Percentiles rank a stretch among this genome's conserved stretches.
These are phyloP conservation scores for Candida labiduridarum DNA, from an alignment of 1,139 yeast genomes.

Conservation along the genomic window DNA sequence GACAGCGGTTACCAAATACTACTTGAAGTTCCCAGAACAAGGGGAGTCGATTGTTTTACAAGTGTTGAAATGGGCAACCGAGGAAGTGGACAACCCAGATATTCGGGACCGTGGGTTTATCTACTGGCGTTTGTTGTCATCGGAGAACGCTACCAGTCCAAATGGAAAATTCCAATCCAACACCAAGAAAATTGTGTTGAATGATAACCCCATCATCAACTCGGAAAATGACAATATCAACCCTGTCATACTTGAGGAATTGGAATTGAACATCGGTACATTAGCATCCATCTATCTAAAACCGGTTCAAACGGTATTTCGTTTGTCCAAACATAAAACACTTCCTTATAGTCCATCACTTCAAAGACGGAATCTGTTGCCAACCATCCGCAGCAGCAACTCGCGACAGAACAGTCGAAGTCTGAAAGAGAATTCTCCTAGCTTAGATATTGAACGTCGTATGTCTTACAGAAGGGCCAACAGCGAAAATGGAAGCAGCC, in stretches of 20 bases:
- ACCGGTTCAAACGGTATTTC: constrained; percentile 78
- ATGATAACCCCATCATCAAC: constrained; percentile 63
- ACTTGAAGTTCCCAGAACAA: constrained; percentile 55
- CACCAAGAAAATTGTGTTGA: constrained; percentile 60
- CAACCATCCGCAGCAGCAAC: neutral
- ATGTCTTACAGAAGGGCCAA: constrained; percentile 14
- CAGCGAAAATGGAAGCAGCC: constrained; percentile 9
- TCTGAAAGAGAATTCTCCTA: constrained; percentile 9
- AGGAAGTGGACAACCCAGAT: constrained; percentile 76
- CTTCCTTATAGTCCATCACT: constrained; percentile 69
- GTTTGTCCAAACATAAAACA: constrained; percentile 58
- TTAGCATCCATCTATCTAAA: constrained; percentile 83
- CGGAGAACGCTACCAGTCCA: constrained; percentile 32
- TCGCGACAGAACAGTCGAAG: constrained; percentile 6
- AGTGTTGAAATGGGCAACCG: constrained; percentile 72
- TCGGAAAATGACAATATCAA: constrained; percentile 74
- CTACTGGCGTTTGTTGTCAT: constrained; percentile 79
- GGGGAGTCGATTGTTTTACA: constrained; percentile 62
- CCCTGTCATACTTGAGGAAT: constrained; percentile 70
- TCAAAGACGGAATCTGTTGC: constrained; percentile 21
- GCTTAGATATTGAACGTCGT: constrained; percentile 7
- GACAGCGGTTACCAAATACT: constrained; percentile 75
- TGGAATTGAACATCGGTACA: constrained; percentile 80
- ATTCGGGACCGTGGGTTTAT: constrained; percentile 82
- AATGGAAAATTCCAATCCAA: constrained; percentile 38